phyloP scores from a whole-genome alignment of 805 yeast genomes.

The Candida xyloterini region DNA sequence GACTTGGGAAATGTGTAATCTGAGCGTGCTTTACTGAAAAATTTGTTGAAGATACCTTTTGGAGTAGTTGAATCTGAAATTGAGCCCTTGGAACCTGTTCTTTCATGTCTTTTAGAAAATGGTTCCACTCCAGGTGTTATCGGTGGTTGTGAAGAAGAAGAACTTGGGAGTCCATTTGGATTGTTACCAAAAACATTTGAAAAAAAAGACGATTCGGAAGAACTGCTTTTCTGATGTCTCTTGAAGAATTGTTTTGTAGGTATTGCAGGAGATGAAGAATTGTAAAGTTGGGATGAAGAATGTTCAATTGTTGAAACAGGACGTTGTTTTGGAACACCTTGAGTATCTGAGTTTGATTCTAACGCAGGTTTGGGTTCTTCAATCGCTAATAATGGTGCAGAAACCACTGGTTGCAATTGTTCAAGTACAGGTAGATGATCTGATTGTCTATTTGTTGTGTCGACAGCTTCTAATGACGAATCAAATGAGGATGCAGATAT shows the following conservation, averaged over 20 bases:
- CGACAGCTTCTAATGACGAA: not conserved
- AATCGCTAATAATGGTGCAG: slow-evolving; percentile 31
- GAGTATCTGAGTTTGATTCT: not conserved
- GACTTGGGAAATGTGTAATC: slow-evolving; percentile 12
- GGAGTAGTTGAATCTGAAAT: slow-evolving; percentile 28
- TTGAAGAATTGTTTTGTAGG: slow-evolving; percentile 51
- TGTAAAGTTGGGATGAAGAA: slow-evolving; percentile 23
- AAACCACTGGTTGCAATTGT: slow-evolving; percentile 35
- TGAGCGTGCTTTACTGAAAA: slow-evolving; percentile 27
- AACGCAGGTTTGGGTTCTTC: slow-evolving; percentile 3
- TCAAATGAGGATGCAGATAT: slow-evolving; percentile 19
- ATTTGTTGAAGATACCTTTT: slow-evolving; percentile 30
- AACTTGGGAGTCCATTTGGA: not conserved
- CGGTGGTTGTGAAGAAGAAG: slow-evolving; percentile 26
- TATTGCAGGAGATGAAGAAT: slow-evolving; percentile 35
- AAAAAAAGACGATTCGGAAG: slow-evolving; percentile 51
- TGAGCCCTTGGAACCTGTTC: slow-evolving; percentile 30
- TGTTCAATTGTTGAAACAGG: slow-evolving; percentile 39
- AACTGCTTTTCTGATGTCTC: slow-evolving; percentile 61
- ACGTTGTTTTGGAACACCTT: slow-evolving; percentile 18
- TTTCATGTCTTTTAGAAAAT: slow-evolving; percentile 19
- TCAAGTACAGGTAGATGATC: slow-evolving; percentile 4
- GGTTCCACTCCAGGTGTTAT: slow-evolving; percentile 8
- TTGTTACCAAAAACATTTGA: slow-evolving; percentile 34
- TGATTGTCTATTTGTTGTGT: not conserved